Base-by-base conservation (phyloP, 2,329 filamentous ascomycete species). In the Botrytis hyacinthi region DNA sequence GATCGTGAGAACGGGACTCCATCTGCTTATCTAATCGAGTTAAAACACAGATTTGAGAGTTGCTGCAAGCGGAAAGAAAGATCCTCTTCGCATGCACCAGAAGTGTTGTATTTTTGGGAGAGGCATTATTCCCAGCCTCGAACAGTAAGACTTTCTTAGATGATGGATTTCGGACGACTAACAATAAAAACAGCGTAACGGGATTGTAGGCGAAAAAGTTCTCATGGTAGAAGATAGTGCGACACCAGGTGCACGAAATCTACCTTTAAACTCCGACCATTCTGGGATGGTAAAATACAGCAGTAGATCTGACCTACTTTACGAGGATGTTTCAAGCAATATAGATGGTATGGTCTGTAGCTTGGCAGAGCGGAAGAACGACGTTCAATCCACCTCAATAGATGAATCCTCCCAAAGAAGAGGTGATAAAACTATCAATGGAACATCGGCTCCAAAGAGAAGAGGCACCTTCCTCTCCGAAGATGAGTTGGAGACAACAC, bases 81-180 rank as follows among this genome's bases (percentile, higher is more conserved):
- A 12, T 40, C 3, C 12, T 54, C 42, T 12, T 42, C 44, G 1
- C 46, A 69, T 72, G 71, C 71, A n/a, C 71, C 62, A 22, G 62
- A 68, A 59, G 57, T 72, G 14, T 48, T 68, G 40, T 72, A 72
- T 48, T 72, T 72, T 42, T 72, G 71, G 71, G 71, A 72, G 16
- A 57, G 32, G 4, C 62, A 68, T 26, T 51, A 40, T 48, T 69
- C 71, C 9, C 71, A 60, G 12, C 71, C 62, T 7, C 26, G 54
- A 60, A 61, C 62, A n/a, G 71, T 72, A 61, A n/a, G 62, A 32
- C 22, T 35, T 10, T 1, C 26, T 42, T n/a, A 0, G 4, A 42
- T 16, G 8, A 7, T 4, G 20, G 22, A 8, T 2, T 20, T 54
- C 14, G 6, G 5, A 4, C 10, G 3, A 1, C 60, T 71, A n/a